phyloP scores from a whole-genome alignment of 2,329 filamentous ascomycete species.

The Botrytis fabae region DNA sequence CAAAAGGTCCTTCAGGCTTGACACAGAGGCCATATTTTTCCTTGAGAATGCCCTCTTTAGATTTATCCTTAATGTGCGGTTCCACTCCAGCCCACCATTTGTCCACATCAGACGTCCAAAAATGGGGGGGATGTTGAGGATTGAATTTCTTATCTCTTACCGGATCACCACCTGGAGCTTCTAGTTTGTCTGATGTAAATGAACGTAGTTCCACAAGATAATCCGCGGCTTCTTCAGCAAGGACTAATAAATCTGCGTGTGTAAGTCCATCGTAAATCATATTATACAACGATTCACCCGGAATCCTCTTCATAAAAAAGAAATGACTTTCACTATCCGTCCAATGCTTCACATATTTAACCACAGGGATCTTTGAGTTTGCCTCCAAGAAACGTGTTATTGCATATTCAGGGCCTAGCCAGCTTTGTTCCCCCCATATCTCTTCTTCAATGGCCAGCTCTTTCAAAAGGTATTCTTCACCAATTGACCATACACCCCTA shows the following conservation, averaged over 20 bases:
- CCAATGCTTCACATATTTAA: background rate
- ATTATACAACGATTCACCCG: background rate
- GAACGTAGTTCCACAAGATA: background rate
- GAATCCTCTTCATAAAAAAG: background rate
- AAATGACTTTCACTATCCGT: background rate
- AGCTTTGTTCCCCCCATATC: background rate
- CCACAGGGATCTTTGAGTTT: background rate
- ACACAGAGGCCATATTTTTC: background rate
- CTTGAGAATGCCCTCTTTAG: background rate
- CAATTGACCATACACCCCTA: background rate
- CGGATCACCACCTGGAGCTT: background rate
- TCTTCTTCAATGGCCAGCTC: background rate
- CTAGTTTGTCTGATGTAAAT: background rate
- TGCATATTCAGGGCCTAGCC: background rate
- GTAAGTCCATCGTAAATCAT: fast-evolving
- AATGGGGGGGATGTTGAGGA: fast-evolving
- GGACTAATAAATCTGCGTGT: background rate
- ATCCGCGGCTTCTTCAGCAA: background rate
- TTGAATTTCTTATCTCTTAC: background rate
- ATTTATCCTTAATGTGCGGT: background rate
- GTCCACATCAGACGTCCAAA: background rate
- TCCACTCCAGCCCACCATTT: background rate
- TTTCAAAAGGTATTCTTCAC: background rate
- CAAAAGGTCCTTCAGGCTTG: background rate
- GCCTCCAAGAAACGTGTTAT: background rate